Percentiles rank a stretch among this genome's conserved stretches.
These are phyloP conservation scores for Globisporangium okanoganense DNA, from an alignment of 352 stramenopile genomes.

Conservation along the genomic window DNA sequence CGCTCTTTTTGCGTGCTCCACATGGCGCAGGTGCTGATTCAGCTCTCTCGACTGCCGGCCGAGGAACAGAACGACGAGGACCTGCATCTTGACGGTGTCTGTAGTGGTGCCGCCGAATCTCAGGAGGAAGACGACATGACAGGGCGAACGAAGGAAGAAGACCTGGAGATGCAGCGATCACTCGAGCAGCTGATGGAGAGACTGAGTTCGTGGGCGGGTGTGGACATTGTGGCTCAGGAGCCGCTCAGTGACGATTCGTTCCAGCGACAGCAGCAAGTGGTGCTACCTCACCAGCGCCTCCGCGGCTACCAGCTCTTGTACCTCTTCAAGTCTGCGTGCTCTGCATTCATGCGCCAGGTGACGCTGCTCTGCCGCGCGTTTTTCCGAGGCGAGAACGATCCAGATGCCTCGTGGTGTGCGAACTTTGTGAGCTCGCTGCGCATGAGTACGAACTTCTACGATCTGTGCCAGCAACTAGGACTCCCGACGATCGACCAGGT, in stretches of 20 bases:
- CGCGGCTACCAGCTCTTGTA: conserved; percentile 53
- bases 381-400: conserved; percentile 75
- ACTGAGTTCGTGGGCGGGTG: conserved; percentile 38
- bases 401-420: conserved; percentile 66
- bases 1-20: conserved; percentile 72
- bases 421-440: conserved; percentile 79
- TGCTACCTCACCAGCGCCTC: conserved; percentile 25
- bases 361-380: conserved; percentile 71
- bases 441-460: conserved; percentile 68
- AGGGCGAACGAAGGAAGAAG: conserved; percentile 27
- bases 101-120: conserved; percentile 1
- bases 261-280: conserved; percentile 5
- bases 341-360: conserved; percentile 75
- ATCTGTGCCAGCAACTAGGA: conserved; percentile 74
- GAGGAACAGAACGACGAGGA: conserved; percentile 58
- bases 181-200: conserved; percentile 55
- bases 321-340: conserved; percentile 71
- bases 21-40: conserved; percentile 75
- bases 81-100: conserved; percentile 11
- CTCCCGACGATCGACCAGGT: conserved; percentile 58
- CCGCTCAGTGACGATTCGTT: conserved; percentile 8
- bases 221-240: conserved; percentile 23
- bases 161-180: conserved; percentile 31
- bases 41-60: conserved; percentile 44
- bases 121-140: conserved; percentile 12